These are phyloP conservation scores for Quercus gilva DNA, from an alignment of 306 rosid genomes.

Conservation along the genomic window DNA sequence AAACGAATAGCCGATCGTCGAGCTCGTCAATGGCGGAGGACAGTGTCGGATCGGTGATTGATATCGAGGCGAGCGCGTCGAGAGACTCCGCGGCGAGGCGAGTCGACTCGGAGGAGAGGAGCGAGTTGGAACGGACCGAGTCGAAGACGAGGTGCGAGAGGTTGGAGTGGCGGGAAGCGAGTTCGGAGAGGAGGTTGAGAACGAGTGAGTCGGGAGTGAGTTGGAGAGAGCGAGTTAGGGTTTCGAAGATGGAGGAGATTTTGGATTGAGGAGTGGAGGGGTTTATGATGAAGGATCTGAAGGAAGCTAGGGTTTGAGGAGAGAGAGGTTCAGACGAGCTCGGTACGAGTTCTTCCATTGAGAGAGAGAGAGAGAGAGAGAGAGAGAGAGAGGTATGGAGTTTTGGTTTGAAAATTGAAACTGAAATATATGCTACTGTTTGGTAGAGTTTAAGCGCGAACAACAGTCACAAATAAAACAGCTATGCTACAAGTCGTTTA, in stretches of 20 bases:
- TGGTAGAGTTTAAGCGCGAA: too few species aligned
- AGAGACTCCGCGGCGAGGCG: conserved; percentile 48
- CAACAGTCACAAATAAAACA: too few species aligned
- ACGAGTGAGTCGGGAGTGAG: conserved; percentile 19
- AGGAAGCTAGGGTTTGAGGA: conserved; percentile 38
- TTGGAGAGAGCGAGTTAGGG: conserved; percentile 46
- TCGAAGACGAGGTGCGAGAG: conserved; percentile 34
- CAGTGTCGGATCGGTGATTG: conserved; percentile 7
- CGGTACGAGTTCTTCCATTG: conserved; percentile 17
- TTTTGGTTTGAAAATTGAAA: not conserved
- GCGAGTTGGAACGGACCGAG: conserved; percentile 27
- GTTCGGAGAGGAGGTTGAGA: conserved; percentile 53
- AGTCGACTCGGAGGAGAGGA: conserved; percentile 30
- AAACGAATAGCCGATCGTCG: conserved; percentile 53
- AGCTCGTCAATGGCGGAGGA: conserved; percentile 26
- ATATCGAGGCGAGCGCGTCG: conserved; percentile 35
- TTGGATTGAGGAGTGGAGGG: conserved; percentile 56
- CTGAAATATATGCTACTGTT: too few species aligned
- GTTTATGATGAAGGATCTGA: conserved; percentile 49
- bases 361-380: not conserved
- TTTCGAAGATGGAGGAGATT: conserved; percentile 36
- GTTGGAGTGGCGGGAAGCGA: conserved; percentile 34
- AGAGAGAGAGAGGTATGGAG: not conserved
- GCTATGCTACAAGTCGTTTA: too few species aligned
- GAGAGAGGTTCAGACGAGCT: conserved; percentile 25